Base-by-base conservation (phyloP, 306 rosid species). In the Neltuma alba region DNA sequence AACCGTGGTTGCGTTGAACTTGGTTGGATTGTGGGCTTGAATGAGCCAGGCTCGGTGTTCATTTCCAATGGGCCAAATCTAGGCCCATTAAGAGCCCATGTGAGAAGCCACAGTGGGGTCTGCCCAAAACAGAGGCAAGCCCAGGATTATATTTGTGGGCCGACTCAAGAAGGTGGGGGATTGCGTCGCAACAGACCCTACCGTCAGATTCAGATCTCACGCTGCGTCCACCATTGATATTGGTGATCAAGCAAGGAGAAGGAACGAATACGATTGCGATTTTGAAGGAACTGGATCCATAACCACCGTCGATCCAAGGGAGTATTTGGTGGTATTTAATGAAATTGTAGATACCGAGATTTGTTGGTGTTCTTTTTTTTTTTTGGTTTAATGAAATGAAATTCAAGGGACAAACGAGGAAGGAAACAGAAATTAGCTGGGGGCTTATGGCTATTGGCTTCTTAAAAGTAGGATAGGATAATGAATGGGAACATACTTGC, bases 11-110 rank as follows among this genome's bases (percentile, higher is more conserved):
- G 55, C 82, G 16, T 81, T 77, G 6, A 70, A 77, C 83, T 85
- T 90, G 74, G 74, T 90, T 76, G 83, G 86, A 68, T 78, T 64
- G 30, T 87, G 79, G 87, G 70, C 77, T 85, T 93, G 85, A 83
- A 36, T 87, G 70, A 84, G 74, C 57, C 84, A 79, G 84, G 84
- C 80, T 41, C 64, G 62, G 5, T 87, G 15, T 77, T 83, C 84
- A 1, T 76, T 45, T 36, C 48, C 83, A 25, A 52, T 15, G 42
- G 48, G 60, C 55, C 34, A 13, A 0, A 34, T 16, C 16, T 16
- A 41, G 23, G 41, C 40, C 76, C 78, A 58, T 2, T 3, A 0
- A 2, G 20, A 11, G 18, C 5, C 21, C 54, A 8, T 10, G 7
- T 2, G 11, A 44, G 15, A 42, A 28, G 27, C 31, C 42, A 27